phyloP scores from a whole-genome alignment of 768 basidiomycete species.

The Mycena metata region DNA sequence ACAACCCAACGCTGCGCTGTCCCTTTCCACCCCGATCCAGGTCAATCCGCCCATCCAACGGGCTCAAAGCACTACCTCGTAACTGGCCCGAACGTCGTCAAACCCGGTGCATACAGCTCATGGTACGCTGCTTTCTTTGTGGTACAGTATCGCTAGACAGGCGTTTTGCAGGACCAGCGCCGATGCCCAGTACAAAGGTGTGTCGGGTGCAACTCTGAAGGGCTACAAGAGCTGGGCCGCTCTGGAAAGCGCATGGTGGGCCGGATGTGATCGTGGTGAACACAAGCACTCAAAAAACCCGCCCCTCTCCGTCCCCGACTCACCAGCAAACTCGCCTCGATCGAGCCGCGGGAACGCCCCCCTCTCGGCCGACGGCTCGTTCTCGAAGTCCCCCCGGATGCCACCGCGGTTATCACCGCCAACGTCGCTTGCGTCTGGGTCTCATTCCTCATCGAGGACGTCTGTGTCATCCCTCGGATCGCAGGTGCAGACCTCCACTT shows the following conservation, averaged over 20 bases:
- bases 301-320: no score
- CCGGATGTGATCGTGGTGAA: conserved; percentile 9
- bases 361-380: no score
- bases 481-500: no score
- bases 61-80: conserved; percentile 1
- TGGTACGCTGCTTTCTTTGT: background rate
- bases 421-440: no score
- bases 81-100: background rate
- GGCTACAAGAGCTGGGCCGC: background rate
- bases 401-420: no score
- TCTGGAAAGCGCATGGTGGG: background rate
- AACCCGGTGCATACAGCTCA: conserved; percentile 4
- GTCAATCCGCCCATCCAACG: background rate
- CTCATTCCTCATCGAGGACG: no score
- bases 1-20: background rate
- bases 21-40: conserved; percentile 11
- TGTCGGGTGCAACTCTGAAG: background rate
- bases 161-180: conserved; percentile 2
- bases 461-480: no score
- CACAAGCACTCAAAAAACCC: background rate
- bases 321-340: no score
- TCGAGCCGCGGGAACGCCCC: no score
- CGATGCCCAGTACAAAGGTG: background rate
- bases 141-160: no score
- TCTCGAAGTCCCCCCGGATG: no score